These are phyloP conservation scores for Xylariales sp. DNA, from an alignment of 2,329 filamentous ascomycete species.

Conservation along the genomic window DNA sequence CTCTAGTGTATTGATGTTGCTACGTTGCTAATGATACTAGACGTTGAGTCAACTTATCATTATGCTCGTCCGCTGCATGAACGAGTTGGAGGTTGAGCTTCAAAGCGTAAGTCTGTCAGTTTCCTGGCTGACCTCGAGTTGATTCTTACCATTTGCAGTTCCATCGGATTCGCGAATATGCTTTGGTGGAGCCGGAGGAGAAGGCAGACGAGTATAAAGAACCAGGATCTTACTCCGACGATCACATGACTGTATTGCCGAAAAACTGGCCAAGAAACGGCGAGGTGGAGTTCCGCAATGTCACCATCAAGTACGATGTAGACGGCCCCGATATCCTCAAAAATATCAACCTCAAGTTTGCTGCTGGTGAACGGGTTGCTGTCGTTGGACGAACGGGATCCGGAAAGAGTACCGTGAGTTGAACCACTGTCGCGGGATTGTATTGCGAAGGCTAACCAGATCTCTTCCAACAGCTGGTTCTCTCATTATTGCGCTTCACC, in stretches of 20 bases:
- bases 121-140: slow-evolving; percentile 9
- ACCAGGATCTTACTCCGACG: slow-evolving; percentile 35
- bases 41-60: slow-evolving; percentile 47
- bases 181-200: slow-evolving; percentile 40
- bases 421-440: background rate
- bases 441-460: slow-evolving; percentile 7
- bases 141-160: slow-evolving; percentile 29
- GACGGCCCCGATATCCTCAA: slow-evolving; percentile 45
- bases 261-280: slow-evolving; percentile 40
- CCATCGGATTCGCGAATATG: slow-evolving; percentile 45
- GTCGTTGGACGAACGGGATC: slow-evolving; percentile 78
- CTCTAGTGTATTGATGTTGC: background rate
- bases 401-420: slow-evolving; percentile 72
- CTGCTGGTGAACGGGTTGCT: slow-evolving; percentile 69
- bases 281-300: slow-evolving; percentile 46
- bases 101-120: slow-evolving; percentile 41
- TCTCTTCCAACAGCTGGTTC: slow-evolving; percentile 33
- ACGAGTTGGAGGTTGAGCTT: slow-evolving; percentile 53
- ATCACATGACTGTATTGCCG: slow-evolving; percentile 33
- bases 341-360: slow-evolving; percentile 45
- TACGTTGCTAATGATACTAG: slow-evolving; percentile 15
- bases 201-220: slow-evolving; percentile 36
- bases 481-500: slow-evolving; percentile 52
- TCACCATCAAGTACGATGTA: slow-evolving; percentile 43
- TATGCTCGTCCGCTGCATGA: slow-evolving; percentile 47